Base-by-base conservation (phyloP, 225 moss, liverwort and hornwort species). In the Ulota crispa region DNA sequence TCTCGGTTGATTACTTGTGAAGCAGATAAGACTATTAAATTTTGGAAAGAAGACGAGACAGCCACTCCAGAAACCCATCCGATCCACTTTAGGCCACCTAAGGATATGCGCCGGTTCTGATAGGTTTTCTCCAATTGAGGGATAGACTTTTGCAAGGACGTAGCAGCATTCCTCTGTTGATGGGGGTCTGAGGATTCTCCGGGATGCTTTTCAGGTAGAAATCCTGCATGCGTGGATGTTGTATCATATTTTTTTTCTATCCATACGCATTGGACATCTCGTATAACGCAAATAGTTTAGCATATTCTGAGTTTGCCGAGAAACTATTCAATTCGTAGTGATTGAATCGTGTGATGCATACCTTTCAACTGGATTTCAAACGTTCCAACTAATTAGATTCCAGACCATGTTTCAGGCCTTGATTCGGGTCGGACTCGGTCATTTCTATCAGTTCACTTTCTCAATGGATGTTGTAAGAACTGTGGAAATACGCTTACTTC, bases 1-100 rank as follows among this genome's bases (percentile, higher is more conserved):
- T 93, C 90, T 75, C 93, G 98, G 27, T 81, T 98, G 61, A 88
- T 98, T 81, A 98, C 98, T 23, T 98, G 98, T 87, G 98, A 98
- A 82, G 98, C 98, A 30, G 98, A 98, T 56, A 98, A 98, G 85
- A 98, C 98, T 26, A 95, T 98, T 64, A 98, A 98, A 77, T 95
- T 98, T 73, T 98, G 98, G 98, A 94, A 88, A 82, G 95, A 98
- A 87, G 92, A 95, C 84, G 98, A 95, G 53, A 87, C 85, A 68
- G 98, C 98, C 41, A 98, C 98, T 54, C 95, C 94, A 45, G 98
- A 98, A 80, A 89, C 92, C 34, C 95, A 95, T 75, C 97, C 97
- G 75, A 85, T 98, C 72, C 93, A 98, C 86, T 98, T 95, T 70
- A 94, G 92, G 78, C 95, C 97, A 61, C 97, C 97, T 2, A 98